Evolutionary conservation across 1,284 basidiomycete species (phyloP), one percentile per base, ranked within the genome.

Genomic region (Cutaneotrichosporon sp.): DNA sequence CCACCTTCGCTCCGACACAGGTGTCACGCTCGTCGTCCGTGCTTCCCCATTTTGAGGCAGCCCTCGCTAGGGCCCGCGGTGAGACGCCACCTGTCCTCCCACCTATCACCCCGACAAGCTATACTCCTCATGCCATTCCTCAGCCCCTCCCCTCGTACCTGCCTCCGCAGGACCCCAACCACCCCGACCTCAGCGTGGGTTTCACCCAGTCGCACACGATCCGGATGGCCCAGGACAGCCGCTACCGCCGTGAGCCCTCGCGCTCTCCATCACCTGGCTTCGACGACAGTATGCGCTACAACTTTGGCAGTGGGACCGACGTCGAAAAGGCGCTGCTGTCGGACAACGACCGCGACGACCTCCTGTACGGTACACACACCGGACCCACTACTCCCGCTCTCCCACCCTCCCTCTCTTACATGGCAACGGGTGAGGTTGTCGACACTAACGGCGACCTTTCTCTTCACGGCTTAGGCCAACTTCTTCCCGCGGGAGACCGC

Each of bases 11-110:
- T 36, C 47, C 56, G 2, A 46, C 42, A 8, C 42, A 46, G 14
- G 42, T 46, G 42, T 61, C 60, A 11, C 38, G 56, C 4, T n/a
- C 50, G 0, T 38, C 56, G 22, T 46, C 50, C 4, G 46, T 69
- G 4, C 64, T 77, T 2, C 74, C 75, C 0, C 71, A 73, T 63
- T 78, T 78, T 57, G 75, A 78, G 56, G 75, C 76, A 1, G 76
- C 76, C 0, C 62, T 77, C 8, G 75, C 76, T 10, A 67, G 73
- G 2, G 69, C 73, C 14, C 63, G 63, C 9, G 63, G 63, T 4
- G 60, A 64, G 38, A 40, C 57, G 1, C 64, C 60, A 1, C 51
- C 64, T 8, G 32, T 56, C 7, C 18, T 46, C 3, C 60, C 56
- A 10, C 58, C 61, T 42, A 4, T 56, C 9, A 13, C 42, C 16